Percentiles rank a stretch among this genome's conserved stretches.
phyloP scores from a whole-genome alignment of 768 basidiomycete species.

The Auriscalpium orientale region DNA sequence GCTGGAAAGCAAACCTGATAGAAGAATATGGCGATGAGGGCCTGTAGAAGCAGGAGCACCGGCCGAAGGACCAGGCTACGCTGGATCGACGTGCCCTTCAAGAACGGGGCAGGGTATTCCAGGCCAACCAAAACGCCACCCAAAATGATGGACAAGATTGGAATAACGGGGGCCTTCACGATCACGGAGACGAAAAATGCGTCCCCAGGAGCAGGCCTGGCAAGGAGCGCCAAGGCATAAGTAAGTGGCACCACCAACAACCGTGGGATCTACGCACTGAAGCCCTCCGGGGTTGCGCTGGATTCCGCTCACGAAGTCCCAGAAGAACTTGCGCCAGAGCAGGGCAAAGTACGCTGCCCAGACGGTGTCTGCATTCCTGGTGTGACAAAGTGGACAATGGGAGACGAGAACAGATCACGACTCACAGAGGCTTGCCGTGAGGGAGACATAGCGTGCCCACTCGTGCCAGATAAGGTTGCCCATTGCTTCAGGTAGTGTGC shows the following conservation, averaged over 20 bases:
- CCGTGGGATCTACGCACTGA: conserved; percentile 44
- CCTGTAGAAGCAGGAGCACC: conserved; percentile 56
- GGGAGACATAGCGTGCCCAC: conserved; percentile 58
- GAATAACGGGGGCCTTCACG: conserved; percentile 72
- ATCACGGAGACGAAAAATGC: conserved; percentile 66
- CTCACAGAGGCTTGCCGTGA: conserved; percentile 70
- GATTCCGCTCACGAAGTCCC: conserved; percentile 86
- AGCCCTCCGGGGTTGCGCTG: conserved; percentile 72
- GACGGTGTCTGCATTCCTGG: conserved; percentile 47
- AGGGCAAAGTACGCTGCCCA: conserved; percentile 81
- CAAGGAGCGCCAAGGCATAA: conserved; percentile 52
- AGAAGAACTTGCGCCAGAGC: conserved; percentile 90
- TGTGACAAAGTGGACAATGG: neutral
- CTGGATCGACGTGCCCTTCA: conserved; percentile 50
- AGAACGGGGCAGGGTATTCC: conserved; percentile 61
- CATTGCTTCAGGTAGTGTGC: conserved; percentile 35
- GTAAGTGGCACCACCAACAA: neutral
- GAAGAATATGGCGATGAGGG: conserved; percentile 55
- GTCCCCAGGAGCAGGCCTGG: conserved; percentile 12
- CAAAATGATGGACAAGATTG: conserved; percentile 55
- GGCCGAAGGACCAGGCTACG: conserved; percentile 59
- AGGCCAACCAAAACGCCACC: conserved; percentile 53
- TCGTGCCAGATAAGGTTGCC: conserved; percentile 80
- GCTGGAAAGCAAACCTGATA: conserved; percentile 54
- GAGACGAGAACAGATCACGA: conserved; percentile 16